Evolutionary conservation across 2,329 filamentous ascomycete genomes (phyloP).

Genomic region (Trichophyton simii): DNA sequence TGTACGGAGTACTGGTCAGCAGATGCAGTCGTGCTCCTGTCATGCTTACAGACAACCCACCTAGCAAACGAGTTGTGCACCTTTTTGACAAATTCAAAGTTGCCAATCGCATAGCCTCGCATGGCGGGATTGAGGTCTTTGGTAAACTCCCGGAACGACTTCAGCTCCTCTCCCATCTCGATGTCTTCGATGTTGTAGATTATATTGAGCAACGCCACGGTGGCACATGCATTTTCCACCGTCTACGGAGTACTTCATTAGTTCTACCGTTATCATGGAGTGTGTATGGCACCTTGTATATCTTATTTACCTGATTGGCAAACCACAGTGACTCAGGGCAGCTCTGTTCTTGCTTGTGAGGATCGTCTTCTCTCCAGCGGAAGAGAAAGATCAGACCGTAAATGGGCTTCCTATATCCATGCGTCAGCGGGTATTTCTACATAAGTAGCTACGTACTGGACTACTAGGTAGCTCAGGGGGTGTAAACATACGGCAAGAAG

Average conservation of each 20-base stretch:
- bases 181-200: slow-evolving; percentile 66
- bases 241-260: slow-evolving; percentile 40
- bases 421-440: slow-evolving; percentile 5
- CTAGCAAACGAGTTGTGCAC: slow-evolving; percentile 82
- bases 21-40: neutral
- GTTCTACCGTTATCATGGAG: neutral
- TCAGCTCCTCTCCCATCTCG: slow-evolving; percentile 56
- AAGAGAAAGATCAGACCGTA: slow-evolving; percentile 86
- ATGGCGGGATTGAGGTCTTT: slow-evolving; percentile 54
- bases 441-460: too few relatives aligned
- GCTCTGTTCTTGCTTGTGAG: slow-evolving; percentile 38
- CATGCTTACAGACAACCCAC: slow-evolving; percentile 26
- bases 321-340: slow-evolving; percentile 71
- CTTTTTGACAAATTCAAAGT: slow-evolving; percentile 61
- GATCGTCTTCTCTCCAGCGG: slow-evolving; percentile 51
- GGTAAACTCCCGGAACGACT: slow-evolving; percentile 62
- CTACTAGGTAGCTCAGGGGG: neutral
- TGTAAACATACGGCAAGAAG: slow-evolving; percentile 45
- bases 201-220: slow-evolving; percentile 85
- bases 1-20: neutral
- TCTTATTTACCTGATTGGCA: slow-evolving; percentile 59
- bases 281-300: neutral
- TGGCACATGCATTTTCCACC: slow-evolving; percentile 74
- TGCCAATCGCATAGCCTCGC: slow-evolving; percentile 62
- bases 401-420: slow-evolving; percentile 49